Conservation (phyloP, 257 asterid species). For the Catharanthus roseus region DNA sequence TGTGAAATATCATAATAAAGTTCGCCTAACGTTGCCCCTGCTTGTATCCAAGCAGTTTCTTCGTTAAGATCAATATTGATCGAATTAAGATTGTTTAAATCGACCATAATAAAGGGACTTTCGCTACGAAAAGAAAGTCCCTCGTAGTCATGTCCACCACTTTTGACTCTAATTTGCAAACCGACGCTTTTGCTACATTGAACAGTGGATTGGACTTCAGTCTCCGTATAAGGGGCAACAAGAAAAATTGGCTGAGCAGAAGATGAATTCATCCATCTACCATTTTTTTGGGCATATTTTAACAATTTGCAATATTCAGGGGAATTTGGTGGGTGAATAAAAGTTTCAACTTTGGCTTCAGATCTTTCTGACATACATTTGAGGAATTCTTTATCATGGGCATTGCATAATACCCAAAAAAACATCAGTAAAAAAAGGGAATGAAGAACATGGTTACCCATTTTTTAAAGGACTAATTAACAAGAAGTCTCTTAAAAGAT, state of each 20-base stretch:
- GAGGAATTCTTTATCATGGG: not conserved
- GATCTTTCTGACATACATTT: constrained; percentile 10
- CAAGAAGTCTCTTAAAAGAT: not conserved
- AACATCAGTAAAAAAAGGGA: not conserved
- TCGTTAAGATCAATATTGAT: not conserved
- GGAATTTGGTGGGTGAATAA: not conserved
- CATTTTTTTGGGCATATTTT: constrained; percentile 4
- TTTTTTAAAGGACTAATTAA: not conserved
- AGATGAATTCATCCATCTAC: constrained; percentile 18
- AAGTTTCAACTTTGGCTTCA: not conserved
- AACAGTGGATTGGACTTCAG: constrained; percentile 3
- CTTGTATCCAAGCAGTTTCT: constrained; percentile 17
- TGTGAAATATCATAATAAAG: constrained; percentile 14
- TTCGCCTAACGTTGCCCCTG: constrained; percentile 16
- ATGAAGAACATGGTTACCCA: not conserved
- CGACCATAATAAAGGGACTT: constrained; percentile 13
- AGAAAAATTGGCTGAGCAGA: constrained; percentile 7
- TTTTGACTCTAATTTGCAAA: constrained; percentile 13
- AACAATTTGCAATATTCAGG: not conserved
- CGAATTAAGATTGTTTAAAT: not conserved
- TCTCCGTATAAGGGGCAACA: not conserved
- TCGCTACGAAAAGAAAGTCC: constrained; percentile 13
- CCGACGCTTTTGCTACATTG: constrained; percentile 6
- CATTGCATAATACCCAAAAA: constrained; percentile 4
- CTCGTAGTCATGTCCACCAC: constrained; percentile 26